A percentile compares a stretch with the other conserved stretches of the same genome.
These are phyloP conservation scores for Viola odorata DNA, from an alignment of 345 rosid species.

Conservation along the genomic window DNA sequence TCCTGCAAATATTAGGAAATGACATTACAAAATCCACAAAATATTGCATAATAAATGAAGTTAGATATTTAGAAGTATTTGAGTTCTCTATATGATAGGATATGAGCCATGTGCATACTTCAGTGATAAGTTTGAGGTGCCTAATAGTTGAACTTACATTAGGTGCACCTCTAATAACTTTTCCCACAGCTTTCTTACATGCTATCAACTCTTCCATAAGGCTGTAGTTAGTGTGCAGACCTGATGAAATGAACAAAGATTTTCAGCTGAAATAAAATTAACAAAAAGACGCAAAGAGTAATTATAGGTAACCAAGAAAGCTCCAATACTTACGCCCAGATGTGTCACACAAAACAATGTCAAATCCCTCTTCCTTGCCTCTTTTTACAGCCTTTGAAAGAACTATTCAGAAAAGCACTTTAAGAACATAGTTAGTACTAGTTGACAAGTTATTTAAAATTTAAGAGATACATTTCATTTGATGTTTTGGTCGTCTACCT, in stretches of 20 bases:
- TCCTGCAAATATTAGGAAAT: constrained; percentile 46
- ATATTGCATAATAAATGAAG: background rate
- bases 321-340: constrained; percentile 76
- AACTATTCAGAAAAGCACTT: constrained; percentile 65
- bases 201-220: constrained; percentile 94
- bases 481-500: constrained; percentile 38
- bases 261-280: constrained; percentile 11
- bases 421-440: constrained; percentile 34
- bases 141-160: constrained; percentile 41
- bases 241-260: constrained; percentile 32
- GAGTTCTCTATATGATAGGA: too few species aligned
- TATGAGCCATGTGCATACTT: background rate
- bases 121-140: background rate
- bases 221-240: constrained; percentile 92
- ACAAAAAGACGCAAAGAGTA: constrained; percentile 11
- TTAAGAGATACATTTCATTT: too few species aligned
- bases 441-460: constrained; percentile 3
- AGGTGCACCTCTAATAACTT: constrained; percentile 77
- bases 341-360: constrained; percentile 84
- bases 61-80: background rate
- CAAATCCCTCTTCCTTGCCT: constrained; percentile 84
- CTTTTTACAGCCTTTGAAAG: constrained; percentile 86
- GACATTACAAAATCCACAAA: constrained; percentile 2
- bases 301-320: constrained; percentile 13
- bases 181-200: constrained; percentile 79